Conservation (phyloP, 2,329 filamentous ascomycete genomes). For the Diplodia seriata region DNA sequence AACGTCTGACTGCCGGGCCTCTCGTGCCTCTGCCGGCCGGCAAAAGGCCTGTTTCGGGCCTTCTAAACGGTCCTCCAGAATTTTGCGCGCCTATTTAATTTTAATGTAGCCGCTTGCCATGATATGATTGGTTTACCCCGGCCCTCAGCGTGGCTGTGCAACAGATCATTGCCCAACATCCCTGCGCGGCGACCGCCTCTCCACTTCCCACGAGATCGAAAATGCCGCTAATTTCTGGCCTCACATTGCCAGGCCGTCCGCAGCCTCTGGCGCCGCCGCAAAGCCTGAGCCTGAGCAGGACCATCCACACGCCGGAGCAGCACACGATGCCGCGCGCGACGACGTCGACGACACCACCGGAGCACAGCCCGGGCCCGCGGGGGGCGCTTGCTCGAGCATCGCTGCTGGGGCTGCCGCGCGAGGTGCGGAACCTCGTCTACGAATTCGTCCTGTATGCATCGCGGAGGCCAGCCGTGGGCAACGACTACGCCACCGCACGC, state of each 20-base stretch:
- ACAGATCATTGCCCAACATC: slow-evolving; percentile 31
- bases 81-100: slow-evolving; percentile 31
- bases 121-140: slow-evolving; percentile 29
- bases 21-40: not conserved
- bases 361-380: not conserved
- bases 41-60: slow-evolving; percentile 4
- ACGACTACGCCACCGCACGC: slow-evolving; percentile 28
- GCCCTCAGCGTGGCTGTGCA: slow-evolving; percentile 31
- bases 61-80: slow-evolving; percentile 26
- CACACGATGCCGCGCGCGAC: slow-evolving; percentile 14
- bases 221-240: slow-evolving; percentile 28
- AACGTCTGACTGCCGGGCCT: not conserved
- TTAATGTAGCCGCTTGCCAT: slow-evolving; percentile 22
- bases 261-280: slow-evolving; percentile 14
- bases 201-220: slow-evolving; percentile 30
- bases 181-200: slow-evolving; percentile 29
- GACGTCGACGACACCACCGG: slow-evolving; percentile 2
- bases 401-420: slow-evolving; percentile 26
- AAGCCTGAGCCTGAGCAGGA: slow-evolving; percentile 14
- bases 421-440: slow-evolving; percentile 29
- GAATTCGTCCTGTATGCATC: slow-evolving; percentile 29
- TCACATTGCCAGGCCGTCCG: slow-evolving; percentile 19
- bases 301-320: not conserved
- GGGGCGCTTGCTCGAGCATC: slow-evolving; percentile 10
- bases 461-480: slow-evolving; percentile 21